Evolutionary conservation across 164 flowering plant species (phyloP), one percentile per base, ranked within the genome.

Genomic region (Nymphaea colorata): DNA sequence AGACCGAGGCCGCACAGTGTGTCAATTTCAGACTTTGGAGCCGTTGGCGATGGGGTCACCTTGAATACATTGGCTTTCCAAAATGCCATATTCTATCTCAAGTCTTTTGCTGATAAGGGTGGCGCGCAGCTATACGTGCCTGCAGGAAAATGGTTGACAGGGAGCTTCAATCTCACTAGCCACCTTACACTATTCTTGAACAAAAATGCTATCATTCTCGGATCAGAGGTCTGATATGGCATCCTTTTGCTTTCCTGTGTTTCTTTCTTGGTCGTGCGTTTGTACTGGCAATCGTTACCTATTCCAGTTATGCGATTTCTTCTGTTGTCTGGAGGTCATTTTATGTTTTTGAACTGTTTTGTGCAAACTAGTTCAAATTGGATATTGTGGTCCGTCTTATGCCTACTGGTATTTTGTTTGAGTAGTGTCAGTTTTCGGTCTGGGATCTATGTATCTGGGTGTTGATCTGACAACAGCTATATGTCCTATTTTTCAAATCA

Each of bases 111-210:
- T 6, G 97, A 91, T 68, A 94, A 93, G 72, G 99, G 99, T 11
- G 98, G 99, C 4, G 98, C 96, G 41, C 96, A 88, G 77, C 86
- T 94, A 41, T 90, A 92, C 76, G 94, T 94, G 47, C 99, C 98
- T 2, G 71, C 89, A 0, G 99, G 99, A 60, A 80, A 70, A 47
- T 94, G 99, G 98, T 95, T 91, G 11, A 94, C 96, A 5, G 95
- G 91, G 69, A 85, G 91, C 72, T 82, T 94, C 74, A 94, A 87
- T 60, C 98, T 94, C 65, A 94, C 97, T 59, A 94, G 93, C 74
- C 92, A 91, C 71, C 95, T 94, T 70, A 94, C 99, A 0, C 90
- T 94, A 59, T 94, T 91, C 81, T 76, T 94, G 76, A 93, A 86
- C 45, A 87, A 77, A 78, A 91, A 83, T 72, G 98, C 99, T 15